These are phyloP conservation scores for Aristolochia fimbriata DNA, from an alignment of 164 flowering plant species.

Conservation along the genomic window DNA sequence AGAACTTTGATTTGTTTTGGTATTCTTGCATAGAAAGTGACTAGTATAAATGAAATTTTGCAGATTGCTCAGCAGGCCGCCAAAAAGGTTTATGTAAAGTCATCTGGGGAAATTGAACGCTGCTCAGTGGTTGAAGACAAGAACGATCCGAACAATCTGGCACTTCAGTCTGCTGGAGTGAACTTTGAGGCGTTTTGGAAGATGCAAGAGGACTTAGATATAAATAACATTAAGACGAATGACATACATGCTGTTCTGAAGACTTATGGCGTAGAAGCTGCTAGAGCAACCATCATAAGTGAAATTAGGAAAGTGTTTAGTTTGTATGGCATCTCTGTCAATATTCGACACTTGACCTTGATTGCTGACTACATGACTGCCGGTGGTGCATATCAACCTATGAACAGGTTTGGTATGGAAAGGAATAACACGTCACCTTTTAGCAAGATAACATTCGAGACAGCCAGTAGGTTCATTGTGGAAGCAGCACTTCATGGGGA, in stretches of 20 bases:
- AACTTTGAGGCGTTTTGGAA: conserved; percentile 60
- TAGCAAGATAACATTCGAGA: conserved; percentile 72
- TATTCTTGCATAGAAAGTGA: neutral
- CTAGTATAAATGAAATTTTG: conserved; percentile 3
- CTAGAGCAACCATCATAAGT: conserved; percentile 62
- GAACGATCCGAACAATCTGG: conserved; percentile 19
- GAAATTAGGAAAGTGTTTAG: conserved; percentile 58
- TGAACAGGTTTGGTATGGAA: conserved; percentile 75
- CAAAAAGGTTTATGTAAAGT: conserved; percentile 55
- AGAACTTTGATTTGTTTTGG: neutral
- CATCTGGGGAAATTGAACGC: conserved; percentile 43
- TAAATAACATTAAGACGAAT: conserved; percentile 50
- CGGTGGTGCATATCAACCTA: conserved; percentile 60
- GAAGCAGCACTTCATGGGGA: conserved; percentile 62
- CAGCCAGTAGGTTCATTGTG: conserved; percentile 67
- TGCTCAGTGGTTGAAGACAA: conserved; percentile 42
- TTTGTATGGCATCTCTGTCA: conserved; percentile 56
- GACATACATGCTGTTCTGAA: conserved; percentile 55
- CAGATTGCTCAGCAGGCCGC: conserved; percentile 81
- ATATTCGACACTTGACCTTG: conserved; percentile 56
- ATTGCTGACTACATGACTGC: conserved; percentile 94
- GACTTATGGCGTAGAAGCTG: conserved; percentile 92
- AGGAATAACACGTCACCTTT: conserved; percentile 63
- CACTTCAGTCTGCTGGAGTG: conserved; percentile 65
- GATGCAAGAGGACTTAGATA: conserved; percentile 64